Conservation (phyloP, 495 filamentous ascomycete species). For the Aspergillus sclerotiicarbonarius region DNA sequence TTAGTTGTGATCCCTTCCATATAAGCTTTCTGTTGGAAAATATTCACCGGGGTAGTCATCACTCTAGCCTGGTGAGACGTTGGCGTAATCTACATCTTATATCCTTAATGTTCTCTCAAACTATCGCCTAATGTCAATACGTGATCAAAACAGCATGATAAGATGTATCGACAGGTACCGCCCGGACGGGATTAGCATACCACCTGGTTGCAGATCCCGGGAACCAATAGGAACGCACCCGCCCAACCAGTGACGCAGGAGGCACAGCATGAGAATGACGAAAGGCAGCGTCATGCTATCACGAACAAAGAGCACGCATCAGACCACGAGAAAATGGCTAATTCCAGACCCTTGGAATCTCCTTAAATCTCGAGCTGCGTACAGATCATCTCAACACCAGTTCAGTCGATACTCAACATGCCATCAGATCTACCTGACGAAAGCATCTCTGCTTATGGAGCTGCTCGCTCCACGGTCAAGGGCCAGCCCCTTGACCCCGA, state of each 20-base stretch:
- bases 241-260: background rate
- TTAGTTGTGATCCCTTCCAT: too few relatives aligned
- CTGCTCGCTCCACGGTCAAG: slow-evolving; percentile 62
- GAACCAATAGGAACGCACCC: background rate
- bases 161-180: too few relatives aligned
- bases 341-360: background rate
- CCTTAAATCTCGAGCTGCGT: background rate
- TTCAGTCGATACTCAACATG: background rate
- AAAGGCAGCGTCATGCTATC: background rate
- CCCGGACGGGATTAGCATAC: too few relatives aligned
- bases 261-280: background rate
- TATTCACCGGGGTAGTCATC: too few relatives aligned
- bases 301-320: background rate
- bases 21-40: too few relatives aligned
- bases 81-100: too few relatives aligned
- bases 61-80: too few relatives aligned
- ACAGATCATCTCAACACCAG: background rate
- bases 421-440: background rate
- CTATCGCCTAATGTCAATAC: too few relatives aligned
- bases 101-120: too few relatives aligned
- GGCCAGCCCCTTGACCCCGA: slow-evolving; percentile 56
- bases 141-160: too few relatives aligned
- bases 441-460: slow-evolving; percentile 61
- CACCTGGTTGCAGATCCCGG: too few relatives aligned
- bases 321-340: background rate